These are phyloP conservation scores for slime mould (Dictyostelium discoideum) DNA, from an alignment of 78 protist genomes.

Conservation along the genomic window dicty_2.7 NC_007088.5:6610001-6610500, in stretches of 20 bases:
- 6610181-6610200: not conserved
- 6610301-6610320: no score
- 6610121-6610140: no score
- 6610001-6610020: no score
- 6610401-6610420: conserved; percentile 16
- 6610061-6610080: not conserved
- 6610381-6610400: conserved; percentile 65
- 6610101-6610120: no score
- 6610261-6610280: not conserved
- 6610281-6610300: no score
- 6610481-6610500: conserved; percentile 72
- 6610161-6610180: not conserved
- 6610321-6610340: no score
- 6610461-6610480: conserved; percentile 72
- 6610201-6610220: not conserved
- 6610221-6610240: no score
- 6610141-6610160: not conserved
- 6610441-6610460: conserved; percentile 65
- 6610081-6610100: not conserved
- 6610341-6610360: not conserved
- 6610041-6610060: no score
- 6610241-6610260: no score
- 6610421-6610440: conserved; percentile 52
- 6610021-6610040: no score
- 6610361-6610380: conserved; percentile 52